Percentiles rank a stretch among this genome's conserved stretches.
Evolutionary conservation across 495 filamentous ascomycete genomes (phyloP).

Genomic region (Penicillium roqueforti): DNA sequence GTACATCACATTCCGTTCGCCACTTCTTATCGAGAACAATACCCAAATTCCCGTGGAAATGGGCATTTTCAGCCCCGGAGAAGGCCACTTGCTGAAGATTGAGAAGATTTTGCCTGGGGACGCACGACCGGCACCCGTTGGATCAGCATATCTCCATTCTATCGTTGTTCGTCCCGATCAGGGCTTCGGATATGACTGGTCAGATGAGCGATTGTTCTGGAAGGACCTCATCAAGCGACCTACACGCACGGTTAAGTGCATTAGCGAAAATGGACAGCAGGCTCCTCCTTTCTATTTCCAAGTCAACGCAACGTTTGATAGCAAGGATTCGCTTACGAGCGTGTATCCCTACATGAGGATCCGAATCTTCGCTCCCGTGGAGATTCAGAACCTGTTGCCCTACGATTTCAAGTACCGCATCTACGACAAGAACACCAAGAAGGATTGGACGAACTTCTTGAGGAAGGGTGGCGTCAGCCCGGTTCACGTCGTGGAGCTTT

Average conservation of each 20-base stretch:
- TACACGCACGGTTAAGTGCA: conserved; percentile 79
- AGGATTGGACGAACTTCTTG: conserved; percentile 98
- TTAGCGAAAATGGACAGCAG: conserved; percentile 72
- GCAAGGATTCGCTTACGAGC: conserved; percentile 71
- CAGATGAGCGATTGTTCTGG: conserved; percentile 83
- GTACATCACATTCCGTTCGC: conserved; percentile 93
- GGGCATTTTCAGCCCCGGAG: conserved; percentile 83
- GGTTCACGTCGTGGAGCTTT: conserved; percentile 93
- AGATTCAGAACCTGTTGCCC: conserved; percentile 89
- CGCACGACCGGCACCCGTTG: conserved; percentile 84
- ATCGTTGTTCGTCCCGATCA: conserved; percentile 90
- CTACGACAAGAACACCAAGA: conserved; percentile 95
- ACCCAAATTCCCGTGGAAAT: conserved; percentile 95
- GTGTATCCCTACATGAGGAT: conserved; percentile 93
- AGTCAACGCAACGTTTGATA: conserved; percentile 77
- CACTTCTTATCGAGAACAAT: conserved; percentile 93
- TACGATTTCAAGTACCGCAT: conserved; percentile 99
- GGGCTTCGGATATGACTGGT: conserved; percentile 96
- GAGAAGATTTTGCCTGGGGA: conserved; percentile 96
- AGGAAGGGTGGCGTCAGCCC: conserved; percentile 94
- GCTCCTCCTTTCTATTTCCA: conserved; percentile 93
- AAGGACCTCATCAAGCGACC: conserved; percentile 80
- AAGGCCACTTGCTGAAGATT: conserved; percentile 91
- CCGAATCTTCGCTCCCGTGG: conserved; percentile 83
- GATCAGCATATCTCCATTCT: conserved; percentile 85